phyloP scores from a whole-genome alignment of 805 yeast genomes.

The Candida boleticola region DNA sequence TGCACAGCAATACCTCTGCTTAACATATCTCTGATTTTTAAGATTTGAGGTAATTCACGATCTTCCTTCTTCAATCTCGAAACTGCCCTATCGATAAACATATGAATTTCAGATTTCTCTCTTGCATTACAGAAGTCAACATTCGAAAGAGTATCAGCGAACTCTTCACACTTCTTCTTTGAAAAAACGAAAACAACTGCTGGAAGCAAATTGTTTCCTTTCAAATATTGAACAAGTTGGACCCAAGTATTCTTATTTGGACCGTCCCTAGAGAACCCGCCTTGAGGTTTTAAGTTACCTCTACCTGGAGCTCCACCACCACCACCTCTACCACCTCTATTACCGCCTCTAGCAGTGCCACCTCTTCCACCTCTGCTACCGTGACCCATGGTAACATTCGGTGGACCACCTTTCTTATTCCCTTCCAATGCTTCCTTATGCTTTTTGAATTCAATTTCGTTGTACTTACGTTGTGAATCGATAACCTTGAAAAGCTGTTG shows the following conservation, averaged over 20 bases:
- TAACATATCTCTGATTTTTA: constrained; percentile 76
- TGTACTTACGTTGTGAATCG: constrained; percentile 68
- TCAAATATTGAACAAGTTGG: constrained; percentile 67
- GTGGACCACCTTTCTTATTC: constrained; percentile 29
- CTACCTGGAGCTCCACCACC: constrained; percentile 36
- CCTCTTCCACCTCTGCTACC: constrained; percentile 44
- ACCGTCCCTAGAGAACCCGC: constrained; percentile 46
- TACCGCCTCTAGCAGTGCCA: constrained; percentile 41
- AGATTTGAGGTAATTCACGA: constrained; percentile 87
- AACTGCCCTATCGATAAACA: constrained; percentile 89
- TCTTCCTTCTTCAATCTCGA: constrained; percentile 88
- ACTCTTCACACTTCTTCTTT: constrained; percentile 89
- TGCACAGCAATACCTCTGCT: constrained; percentile 94
- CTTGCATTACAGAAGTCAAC: constrained; percentile 78
- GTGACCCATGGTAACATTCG: constrained; percentile 35
- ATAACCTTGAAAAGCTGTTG: constrained; percentile 69
- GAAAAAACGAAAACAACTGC: constrained; percentile 93
- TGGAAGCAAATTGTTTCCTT: constrained; percentile 71
- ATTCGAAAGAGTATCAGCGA: constrained; percentile 73
- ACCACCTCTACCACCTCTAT: constrained; percentile 43
- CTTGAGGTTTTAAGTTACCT: constrained; percentile 17
- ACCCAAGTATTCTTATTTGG: constrained; percentile 82
- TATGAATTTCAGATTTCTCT: constrained; percentile 87
- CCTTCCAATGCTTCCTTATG: constrained; percentile 53
- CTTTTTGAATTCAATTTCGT: constrained; percentile 58